phyloP scores from a whole-genome alignment of 202 grass and related monocot species.

The Schoenoplectus triqueter region DNA sequence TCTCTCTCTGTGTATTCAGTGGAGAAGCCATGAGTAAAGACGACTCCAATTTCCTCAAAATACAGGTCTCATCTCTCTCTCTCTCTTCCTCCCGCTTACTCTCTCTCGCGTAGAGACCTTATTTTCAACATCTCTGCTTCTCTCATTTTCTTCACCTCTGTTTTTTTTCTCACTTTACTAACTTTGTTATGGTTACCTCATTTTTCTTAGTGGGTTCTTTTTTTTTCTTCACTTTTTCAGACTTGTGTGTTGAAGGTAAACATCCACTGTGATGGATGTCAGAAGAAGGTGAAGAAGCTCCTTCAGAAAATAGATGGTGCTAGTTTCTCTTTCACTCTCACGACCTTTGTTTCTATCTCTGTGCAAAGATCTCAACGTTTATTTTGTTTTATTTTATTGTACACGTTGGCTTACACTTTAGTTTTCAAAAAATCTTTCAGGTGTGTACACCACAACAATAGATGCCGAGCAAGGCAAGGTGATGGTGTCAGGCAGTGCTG shows the following conservation, averaged over 20 bases:
- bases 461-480: conserved; percentile 74
- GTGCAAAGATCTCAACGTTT: neutral
- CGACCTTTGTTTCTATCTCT: neutral
- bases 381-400: neutral
- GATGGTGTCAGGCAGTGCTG: conserved; percentile 58
- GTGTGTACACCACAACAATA: conserved; percentile 60
- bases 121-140: neutral
- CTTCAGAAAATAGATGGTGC: conserved; percentile 81
- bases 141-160: conserved; percentile 8
- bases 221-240: conserved; percentile 43
- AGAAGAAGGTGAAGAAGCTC: conserved; percentile 90
- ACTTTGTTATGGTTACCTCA: neutral
- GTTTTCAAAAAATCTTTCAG: conserved; percentile 42
- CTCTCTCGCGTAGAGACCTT: neutral
- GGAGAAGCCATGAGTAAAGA: conserved; percentile 68
- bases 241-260: conserved; percentile 74
- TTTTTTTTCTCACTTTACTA: conserved; percentile 32
- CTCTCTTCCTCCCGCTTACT: conserved; percentile 1
- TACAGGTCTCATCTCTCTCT: conserved; percentile 55
- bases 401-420: neutral
- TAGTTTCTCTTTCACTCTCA: neutral
- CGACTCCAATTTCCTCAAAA: conserved; percentile 61
- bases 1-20: conserved; percentile 24
- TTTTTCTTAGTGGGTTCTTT: neutral
- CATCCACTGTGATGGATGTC: conserved; percentile 83